These are phyloP conservation scores for Lenwebbia sp. DNA, from an alignment of 345 rosid genomes.

Conservation along the genomic window DNA sequence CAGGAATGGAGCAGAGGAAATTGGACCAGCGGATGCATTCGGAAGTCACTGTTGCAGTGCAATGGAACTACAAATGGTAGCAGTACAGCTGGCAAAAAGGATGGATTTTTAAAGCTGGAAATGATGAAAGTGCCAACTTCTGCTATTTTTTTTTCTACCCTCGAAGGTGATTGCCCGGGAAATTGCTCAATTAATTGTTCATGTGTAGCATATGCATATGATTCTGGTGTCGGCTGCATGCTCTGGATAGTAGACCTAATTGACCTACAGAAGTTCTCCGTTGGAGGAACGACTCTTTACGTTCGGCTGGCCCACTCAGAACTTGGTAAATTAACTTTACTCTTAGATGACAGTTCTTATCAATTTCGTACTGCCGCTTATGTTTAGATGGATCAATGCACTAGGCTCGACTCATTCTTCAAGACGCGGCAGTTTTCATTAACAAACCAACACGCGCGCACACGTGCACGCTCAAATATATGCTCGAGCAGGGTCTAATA, in stretches of 20 bases:
- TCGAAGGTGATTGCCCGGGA: not conserved
- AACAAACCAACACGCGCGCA: not conserved
- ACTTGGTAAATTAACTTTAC: not conserved
- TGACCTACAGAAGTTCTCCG: conserved; percentile 5
- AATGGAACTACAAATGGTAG: not conserved
- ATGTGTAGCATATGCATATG: conserved; percentile 13
- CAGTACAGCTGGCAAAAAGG: not conserved
- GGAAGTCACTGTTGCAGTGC: conserved; percentile 8
- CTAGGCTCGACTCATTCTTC: not conserved
- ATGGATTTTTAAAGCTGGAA: conserved; percentile 6
- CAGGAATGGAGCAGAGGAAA: conserved; percentile 15
- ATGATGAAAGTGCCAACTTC: conserved; percentile 8
- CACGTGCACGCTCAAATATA: not conserved
- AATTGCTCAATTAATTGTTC: conserved; percentile 19
- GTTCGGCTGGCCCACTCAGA: conserved; percentile 7
- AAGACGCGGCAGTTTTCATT: not conserved
- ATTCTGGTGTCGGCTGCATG: conserved; percentile 12
- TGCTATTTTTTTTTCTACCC: not conserved
- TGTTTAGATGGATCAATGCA: not conserved
- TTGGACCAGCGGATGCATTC: conserved; percentile 19
- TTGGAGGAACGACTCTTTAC: conserved; percentile 4
- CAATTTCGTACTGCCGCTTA: not conserved
- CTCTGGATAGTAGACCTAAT: conserved; percentile 4
- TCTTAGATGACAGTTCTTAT: not conserved
- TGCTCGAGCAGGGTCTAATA: not conserved